A percentile compares a stretch with the other conserved stretches of the same genome.
phyloP scores from a whole-genome alignment of 257 asterid genomes.

The Dorcoceras hygrometricum region DNA sequence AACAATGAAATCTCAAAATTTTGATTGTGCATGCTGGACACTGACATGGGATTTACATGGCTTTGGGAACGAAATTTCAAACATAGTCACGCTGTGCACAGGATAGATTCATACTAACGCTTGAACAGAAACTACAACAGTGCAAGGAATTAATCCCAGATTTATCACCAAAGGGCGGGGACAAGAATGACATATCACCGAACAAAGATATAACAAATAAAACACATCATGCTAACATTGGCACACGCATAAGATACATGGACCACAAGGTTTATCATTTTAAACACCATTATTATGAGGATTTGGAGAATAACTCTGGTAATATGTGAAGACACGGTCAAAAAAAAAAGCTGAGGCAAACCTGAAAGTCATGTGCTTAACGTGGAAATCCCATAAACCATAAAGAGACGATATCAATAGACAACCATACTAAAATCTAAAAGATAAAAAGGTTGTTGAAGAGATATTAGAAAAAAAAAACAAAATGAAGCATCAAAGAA shows the following conservation, averaged over 20 bases:
- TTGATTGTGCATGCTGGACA: conserved; percentile 5
- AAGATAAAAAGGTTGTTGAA: no score
- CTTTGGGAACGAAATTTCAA: background rate
- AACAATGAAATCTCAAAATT: background rate
- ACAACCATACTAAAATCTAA: background rate
- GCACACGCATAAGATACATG: background rate
- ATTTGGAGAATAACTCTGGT: background rate
- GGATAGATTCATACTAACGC: background rate
- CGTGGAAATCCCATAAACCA: background rate
- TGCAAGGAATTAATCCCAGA: background rate
- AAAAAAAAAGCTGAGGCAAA: background rate
- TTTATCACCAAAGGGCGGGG: background rate
- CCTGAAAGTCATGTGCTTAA: background rate
- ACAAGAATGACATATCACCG: background rate
- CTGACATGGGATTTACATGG: background rate
- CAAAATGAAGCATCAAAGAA: background rate
- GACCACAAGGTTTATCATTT: background rate
- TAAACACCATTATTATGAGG: background rate
- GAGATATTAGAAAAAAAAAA: background rate
- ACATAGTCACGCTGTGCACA: conserved; percentile 4
- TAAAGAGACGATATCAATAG: background rate
- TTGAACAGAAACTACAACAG: background rate
- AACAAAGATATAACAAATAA: conserved; percentile 6
- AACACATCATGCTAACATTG: background rate
- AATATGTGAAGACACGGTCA: background rate